Base-by-base conservation (phyloP, 2,329 filamentous ascomycete species). In the Graphilbum fragrans region DNA sequence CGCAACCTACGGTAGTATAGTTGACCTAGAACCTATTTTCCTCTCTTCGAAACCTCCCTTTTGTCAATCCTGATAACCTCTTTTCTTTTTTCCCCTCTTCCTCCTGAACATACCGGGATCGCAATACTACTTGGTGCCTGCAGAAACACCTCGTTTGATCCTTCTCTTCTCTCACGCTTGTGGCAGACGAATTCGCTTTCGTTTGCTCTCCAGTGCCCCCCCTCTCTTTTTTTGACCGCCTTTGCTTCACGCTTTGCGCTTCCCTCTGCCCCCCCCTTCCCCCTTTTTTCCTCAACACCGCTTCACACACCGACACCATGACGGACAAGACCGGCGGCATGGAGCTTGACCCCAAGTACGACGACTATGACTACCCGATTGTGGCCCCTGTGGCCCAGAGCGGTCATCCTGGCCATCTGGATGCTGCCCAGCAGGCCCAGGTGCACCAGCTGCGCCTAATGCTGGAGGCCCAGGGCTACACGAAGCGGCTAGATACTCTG, bases 291-390 rank as follows among this genome's bases (percentile, higher is more conserved):
- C 7, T 31, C 34, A 16, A 23, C n/a, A 6, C 21, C 25, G 33
- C 16, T 37, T 37, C 31, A 8, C 18, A 32, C 5, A n/a, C n/a
- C n/a, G n/a, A n/a, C n/a, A n/a, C 27, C 34, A 34, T 34, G 18
- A 16, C 37, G 3, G 35, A 38, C 40, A 43, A 39, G 31, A 49
- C 29, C 32, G 47, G 46, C 41, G 47, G 41, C 38, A 67, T 77
- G 65, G 66, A 76, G 60, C 59, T 86, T 54, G 80, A 94, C 64
- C 73, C 85, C 60, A 95, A 94, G 68, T 94, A 96, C 71, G 92
- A 96, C 67, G 63, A 93, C 69, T 96, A 92, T 65, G 88, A 95
- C 64, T 96, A 77, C 69, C 92, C 92, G 48, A 86, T 80, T 49
- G 81, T 75, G 48, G 77, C 86, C 37, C 75, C 83, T 42, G 75